These are phyloP conservation scores for Pleurostoma richardsiae DNA, from an alignment of 2,329 filamentous ascomycete genomes.

Conservation along the genomic window DNA sequence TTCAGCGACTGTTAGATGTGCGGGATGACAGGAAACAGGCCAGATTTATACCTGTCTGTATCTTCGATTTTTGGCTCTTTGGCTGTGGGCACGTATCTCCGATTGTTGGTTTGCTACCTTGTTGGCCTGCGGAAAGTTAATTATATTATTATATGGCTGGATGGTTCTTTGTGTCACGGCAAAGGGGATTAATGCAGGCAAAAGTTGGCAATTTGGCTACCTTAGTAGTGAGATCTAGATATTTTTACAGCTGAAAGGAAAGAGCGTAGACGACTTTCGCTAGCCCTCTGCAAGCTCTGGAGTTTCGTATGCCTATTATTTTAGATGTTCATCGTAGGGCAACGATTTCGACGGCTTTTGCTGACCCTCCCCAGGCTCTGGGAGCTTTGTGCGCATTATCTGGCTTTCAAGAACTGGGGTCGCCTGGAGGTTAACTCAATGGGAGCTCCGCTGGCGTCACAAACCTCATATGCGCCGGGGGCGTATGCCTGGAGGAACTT, in stretches of 20 bases:
- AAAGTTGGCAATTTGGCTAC: neutral
- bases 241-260: neutral
- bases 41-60: neutral
- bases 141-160: neutral
- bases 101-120: neutral
- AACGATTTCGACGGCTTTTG: no score
- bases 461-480: no score
- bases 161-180: neutral
- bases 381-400: no score
- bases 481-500: no score
- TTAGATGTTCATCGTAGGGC: no score
- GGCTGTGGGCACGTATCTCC: neutral
- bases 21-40: neutral
- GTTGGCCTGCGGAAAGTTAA: neutral
- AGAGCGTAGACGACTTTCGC: neutral
- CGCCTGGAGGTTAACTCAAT: no score
- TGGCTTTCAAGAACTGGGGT: no score
- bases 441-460: no score
- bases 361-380: no score
- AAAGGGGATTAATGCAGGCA: neutral
- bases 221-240: neutral
- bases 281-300: neutral
- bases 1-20: neutral
- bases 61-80: neutral
- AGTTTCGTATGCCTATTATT: no score